Percentiles rank a stretch among this genome's conserved stretches.
These are phyloP conservation scores for Prunus padus DNA, from an alignment of 306 rosid species.

Conservation along the genomic window DNA sequence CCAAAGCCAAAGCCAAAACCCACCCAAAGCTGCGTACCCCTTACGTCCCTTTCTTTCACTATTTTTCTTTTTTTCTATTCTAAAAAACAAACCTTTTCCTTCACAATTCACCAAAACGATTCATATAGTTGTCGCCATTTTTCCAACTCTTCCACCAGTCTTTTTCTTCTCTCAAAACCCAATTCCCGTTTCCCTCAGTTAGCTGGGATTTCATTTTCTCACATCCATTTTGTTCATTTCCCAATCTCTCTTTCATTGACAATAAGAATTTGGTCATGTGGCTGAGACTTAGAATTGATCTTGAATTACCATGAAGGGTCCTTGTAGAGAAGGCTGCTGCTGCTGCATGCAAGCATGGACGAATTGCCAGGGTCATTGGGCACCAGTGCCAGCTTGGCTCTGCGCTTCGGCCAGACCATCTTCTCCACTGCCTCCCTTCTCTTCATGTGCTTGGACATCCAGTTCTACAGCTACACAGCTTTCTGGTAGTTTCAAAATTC, in stretches of 20 bases:
- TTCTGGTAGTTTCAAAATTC: conserved; percentile 57
- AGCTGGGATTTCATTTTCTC: conserved; percentile 3
- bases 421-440: conserved; percentile 86
- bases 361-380: conserved; percentile 92
- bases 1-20: conserved; percentile 25
- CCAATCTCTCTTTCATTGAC: conserved; percentile 8
- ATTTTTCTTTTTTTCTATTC: background rate
- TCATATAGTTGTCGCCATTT: background rate
- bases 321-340: background rate
- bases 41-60: conserved; percentile 22
- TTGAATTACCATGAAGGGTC: conserved; percentile 23
- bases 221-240: background rate
- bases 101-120: background rate
- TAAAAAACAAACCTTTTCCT: conserved; percentile 1
- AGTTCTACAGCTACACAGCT: conserved; percentile 76
- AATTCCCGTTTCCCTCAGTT: background rate
- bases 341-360: conserved; percentile 52
- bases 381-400: conserved; percentile 89
- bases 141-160: background rate
- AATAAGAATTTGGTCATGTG: conserved; percentile 20
- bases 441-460: conserved; percentile 75
- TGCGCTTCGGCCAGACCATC: conserved; percentile 82
- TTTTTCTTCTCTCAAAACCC: background rate
- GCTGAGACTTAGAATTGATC: conserved; percentile 19
- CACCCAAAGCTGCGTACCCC: conserved; percentile 20